phyloP scores from a whole-genome alignment of 139 green algal genomes.

The Volvox africanus region DNA sequence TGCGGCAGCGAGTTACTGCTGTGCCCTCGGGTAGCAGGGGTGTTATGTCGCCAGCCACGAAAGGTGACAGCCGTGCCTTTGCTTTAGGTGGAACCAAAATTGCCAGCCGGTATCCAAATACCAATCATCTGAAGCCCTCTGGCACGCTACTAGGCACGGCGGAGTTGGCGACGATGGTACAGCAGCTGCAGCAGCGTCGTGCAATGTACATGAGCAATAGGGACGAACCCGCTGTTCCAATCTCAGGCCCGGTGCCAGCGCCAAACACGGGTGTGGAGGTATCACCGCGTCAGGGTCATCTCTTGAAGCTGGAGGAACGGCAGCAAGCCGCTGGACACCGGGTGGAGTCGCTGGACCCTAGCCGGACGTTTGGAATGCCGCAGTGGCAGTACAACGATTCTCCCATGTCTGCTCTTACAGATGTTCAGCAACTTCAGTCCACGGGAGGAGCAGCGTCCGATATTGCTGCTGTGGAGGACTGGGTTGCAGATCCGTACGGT shows the following conservation, averaged over 20 bases:
- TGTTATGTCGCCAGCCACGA: not conserved
- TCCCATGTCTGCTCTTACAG: constrained; percentile 3
- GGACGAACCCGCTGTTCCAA: not conserved
- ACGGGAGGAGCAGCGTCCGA: not conserved
- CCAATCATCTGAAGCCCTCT: not conserved
- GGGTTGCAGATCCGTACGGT: not conserved
- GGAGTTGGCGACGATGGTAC: not conserved
- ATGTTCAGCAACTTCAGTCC: constrained; percentile 3
- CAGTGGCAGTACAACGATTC: constrained; percentile 27
- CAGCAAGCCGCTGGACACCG: not conserved
- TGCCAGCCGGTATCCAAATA: not conserved
- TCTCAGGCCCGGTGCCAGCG: not conserved
- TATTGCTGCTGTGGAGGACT: not conserved
- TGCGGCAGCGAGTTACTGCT: not conserved
- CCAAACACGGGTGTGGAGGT: not conserved
- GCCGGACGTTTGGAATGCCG: not conserved
- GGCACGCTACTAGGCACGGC: not conserved
- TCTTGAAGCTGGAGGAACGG: not conserved
- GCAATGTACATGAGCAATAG: not conserved
- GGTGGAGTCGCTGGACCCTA: not conserved
- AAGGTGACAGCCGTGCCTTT: not conserved
- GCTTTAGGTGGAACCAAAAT: not conserved
- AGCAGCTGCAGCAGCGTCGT: not conserved
- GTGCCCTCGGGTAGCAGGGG: not conserved
- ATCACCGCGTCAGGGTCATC: not conserved